phyloP scores from a whole-genome alignment of 805 yeast species.

The Zygoascus bituminiphila region DNA sequence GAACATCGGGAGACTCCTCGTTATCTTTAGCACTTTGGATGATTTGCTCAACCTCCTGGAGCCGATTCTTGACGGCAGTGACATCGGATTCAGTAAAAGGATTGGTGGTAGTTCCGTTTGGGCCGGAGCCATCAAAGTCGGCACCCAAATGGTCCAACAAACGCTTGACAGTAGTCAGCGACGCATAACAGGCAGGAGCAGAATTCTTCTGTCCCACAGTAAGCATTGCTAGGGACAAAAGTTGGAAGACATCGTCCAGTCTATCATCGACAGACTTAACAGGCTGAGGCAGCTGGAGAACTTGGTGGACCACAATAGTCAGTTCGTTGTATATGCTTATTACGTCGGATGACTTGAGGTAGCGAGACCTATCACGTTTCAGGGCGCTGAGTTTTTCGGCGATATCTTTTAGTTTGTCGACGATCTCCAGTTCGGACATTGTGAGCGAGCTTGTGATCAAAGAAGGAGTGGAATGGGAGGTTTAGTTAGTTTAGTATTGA shows the following conservation, averaged over 20 bases:
- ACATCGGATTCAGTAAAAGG: slow-evolving; percentile 82
- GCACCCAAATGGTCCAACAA: slow-evolving; percentile 65
- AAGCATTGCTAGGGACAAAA: slow-evolving; percentile 75
- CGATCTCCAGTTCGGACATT: slow-evolving; percentile 13
- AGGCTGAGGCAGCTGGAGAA: slow-evolving; percentile 24
- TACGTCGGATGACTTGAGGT: slow-evolving; percentile 28
- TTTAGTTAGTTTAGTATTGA: too few relatives aligned
- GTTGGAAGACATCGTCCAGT: slow-evolving; percentile 83
- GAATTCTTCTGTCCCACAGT: slow-evolving; percentile 86
- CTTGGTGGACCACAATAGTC: slow-evolving; percentile 24
- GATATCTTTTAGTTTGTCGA: slow-evolving; percentile 23
- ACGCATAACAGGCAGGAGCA: slow-evolving; percentile 92
- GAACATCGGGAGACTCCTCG: slow-evolving; percentile 47
- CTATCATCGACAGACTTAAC: slow-evolving; percentile 50
- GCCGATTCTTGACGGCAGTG: slow-evolving; percentile 63
- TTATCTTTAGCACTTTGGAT: slow-evolving; percentile 36
- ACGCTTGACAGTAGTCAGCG: slow-evolving; percentile 77
- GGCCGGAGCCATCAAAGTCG: background rate
- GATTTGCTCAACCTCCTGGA: slow-evolving; percentile 60
- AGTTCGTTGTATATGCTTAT: slow-evolving; percentile 23
- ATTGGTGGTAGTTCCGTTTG: slow-evolving; percentile 47
- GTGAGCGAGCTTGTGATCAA: background rate
- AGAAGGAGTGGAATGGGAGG: background rate
- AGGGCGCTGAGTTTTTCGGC: slow-evolving; percentile 23
- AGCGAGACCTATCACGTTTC: slow-evolving; percentile 29